phyloP scores from a whole-genome alignment of 768 basidiomycete genomes.

The Infundibulicybe gibba region DNA sequence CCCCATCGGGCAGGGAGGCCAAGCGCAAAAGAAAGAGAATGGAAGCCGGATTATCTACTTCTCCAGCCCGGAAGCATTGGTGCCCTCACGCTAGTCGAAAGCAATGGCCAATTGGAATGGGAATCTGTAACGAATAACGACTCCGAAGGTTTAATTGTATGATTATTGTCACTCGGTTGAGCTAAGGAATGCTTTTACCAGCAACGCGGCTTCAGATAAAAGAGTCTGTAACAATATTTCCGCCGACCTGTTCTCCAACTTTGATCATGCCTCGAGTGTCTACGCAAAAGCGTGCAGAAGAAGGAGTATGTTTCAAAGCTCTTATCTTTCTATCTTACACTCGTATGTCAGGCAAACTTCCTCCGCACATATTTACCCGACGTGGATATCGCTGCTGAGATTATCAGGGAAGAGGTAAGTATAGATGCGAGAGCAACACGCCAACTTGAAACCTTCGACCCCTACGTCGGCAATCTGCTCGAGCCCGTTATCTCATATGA shows the following conservation, averaged over 20 bases:
- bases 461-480: constrained; percentile 52
- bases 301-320: constrained; percentile 44
- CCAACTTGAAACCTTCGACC: constrained; percentile 47
- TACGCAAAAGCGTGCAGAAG: constrained; percentile 53
- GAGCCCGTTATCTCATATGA: constrained; percentile 31
- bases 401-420: constrained; percentile 54
- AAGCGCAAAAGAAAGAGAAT: constrained; percentile 23
- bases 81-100: constrained; percentile 49
- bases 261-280: constrained; percentile 24
- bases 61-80: constrained; percentile 55
- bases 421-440: constrained; percentile 35
- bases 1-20: constrained; percentile 17
- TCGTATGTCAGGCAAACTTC: constrained; percentile 55
- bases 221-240: constrained; percentile 45
- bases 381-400: constrained; percentile 65
- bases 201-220: constrained; percentile 18
- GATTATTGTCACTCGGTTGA: not conserved
- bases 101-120: constrained; percentile 50
- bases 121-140: constrained; percentile 29
- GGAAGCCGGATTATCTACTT: constrained; percentile 42
- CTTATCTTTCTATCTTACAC: not conserved
- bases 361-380: constrained; percentile 71
- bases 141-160: constrained; percentile 21
- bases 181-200: not conserved
- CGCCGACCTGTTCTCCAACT: constrained; percentile 45